Percentiles rank a stretch among this genome's conserved stretches.
phyloP scores from a whole-genome alignment of 108 stramenopile species.

The Cyclotella baltica region DNA sequence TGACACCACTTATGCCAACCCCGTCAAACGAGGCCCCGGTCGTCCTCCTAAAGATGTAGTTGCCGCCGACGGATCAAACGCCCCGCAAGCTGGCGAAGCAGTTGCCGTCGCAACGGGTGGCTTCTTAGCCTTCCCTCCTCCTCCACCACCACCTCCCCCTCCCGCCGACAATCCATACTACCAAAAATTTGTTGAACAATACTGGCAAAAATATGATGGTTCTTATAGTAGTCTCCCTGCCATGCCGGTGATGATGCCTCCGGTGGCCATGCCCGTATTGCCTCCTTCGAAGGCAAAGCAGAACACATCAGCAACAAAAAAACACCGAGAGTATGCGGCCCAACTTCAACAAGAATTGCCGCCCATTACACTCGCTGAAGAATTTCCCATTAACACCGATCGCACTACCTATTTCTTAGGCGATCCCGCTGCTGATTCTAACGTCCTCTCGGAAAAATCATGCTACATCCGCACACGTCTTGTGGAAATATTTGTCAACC shows the following conservation, averaged over 20 bases:
- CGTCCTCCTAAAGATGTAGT: not conserved
- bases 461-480: conserved; percentile 5
- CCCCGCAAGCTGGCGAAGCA: not conserved
- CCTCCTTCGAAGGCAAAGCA: not conserved
- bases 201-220: conserved; percentile 22
- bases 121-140: not conserved
- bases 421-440: not conserved
- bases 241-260: not conserved
- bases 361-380: not conserved
- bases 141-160: conserved; percentile 29
- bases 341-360: not conserved
- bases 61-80: not conserved
- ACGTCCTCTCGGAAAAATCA: not conserved
- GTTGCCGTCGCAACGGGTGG: not conserved
- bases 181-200: conserved; percentile 25
- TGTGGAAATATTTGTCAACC: not conserved
- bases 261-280: not conserved
- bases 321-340: not conserved
- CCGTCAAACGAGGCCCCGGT: not conserved
- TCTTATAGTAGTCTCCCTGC: not conserved
- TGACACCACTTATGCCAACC: not conserved
- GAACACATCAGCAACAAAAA: not conserved
- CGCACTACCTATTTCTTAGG: not conserved
- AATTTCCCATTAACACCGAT: conserved; percentile 9
- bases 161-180: conserved; percentile 38